Evolutionary conservation across 73 alveolate species (phyloP).

Genomic region (Stentor coeruleus): DNA sequence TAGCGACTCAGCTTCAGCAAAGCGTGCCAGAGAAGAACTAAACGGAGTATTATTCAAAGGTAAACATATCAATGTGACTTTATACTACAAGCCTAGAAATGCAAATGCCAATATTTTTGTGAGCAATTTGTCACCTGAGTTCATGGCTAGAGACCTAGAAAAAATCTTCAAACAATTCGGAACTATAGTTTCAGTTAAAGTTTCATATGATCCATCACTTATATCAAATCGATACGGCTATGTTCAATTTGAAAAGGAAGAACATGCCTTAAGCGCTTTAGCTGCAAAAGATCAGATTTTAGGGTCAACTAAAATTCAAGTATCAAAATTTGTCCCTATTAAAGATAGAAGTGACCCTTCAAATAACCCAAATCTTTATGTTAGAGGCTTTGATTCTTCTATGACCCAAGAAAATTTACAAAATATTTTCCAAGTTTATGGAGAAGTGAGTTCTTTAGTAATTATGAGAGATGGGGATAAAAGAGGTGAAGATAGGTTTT

Average conservation of each 20-base stretch:
- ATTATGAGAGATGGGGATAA: background rate
- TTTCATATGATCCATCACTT: no score
- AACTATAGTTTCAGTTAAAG: no score
- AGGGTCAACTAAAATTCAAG: background rate
- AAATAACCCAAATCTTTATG: background rate
- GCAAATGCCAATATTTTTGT: no score
- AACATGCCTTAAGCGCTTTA: background rate
- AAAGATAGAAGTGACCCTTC: background rate
- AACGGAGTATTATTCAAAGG: no score
- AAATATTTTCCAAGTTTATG: background rate
- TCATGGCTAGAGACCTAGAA: no score
- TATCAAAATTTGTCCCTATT: background rate
- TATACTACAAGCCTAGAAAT: no score
- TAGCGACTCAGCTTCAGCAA: no score
- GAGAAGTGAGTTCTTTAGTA: background rate
- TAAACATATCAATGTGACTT: no score
- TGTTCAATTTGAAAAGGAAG: conserved; percentile 6
- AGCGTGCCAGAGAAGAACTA: no score
- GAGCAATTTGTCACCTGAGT: no score
- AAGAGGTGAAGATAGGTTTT: background rate
- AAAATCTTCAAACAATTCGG: no score
- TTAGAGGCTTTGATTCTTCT: background rate
- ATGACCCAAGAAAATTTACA: background rate
- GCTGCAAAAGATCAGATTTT: background rate
- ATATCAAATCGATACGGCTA: background rate